Base-by-base conservation (phyloP, 2,329 filamentous ascomycete genomes). In the Clarireedia monteithiana region DNA sequence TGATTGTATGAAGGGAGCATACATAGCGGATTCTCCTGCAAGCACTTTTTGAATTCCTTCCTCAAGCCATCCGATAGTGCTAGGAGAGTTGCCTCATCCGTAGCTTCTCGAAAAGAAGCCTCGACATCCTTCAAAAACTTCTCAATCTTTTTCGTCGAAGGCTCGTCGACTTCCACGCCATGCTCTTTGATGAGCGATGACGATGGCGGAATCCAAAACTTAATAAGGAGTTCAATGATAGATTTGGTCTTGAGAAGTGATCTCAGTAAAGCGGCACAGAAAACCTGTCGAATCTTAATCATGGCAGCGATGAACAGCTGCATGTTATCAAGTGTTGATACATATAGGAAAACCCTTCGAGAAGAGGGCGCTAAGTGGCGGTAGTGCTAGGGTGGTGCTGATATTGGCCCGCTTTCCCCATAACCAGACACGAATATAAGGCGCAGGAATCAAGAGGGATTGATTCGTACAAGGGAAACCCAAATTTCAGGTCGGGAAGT, bases 1-100 rank as follows among this genome's bases (percentile, higher is more conserved):
- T 84, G 78, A 71, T 79, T 85, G 71, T 83, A 86, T 12, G 82
- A 85, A 2, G 83, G 83, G 20, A 86, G 74, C 83, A 85, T 86
- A 67, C 77, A 83, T 58, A 77, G 74, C 59, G 75, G 70, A 64
- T 82, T 77, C 34, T 71, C 73, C 59, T 75, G 68, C 55, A 85
- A 69, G 39, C 76, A 75, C 46, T 80, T 73, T 45, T 75, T 67
- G 63, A 83, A 82, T 67, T 86, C 79, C 38, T 70, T 68, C 68
- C 78, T 81, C 56, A 86, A 68, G 34, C 72, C 72, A 50, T 68
- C 64, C 2, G 79, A 77, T 56, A 85, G 73, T 27, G 68, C 62
- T 49, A 71, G 66, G 24, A 61, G 55, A 23, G 71, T 72, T 60
- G 75, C 70, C 50, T 70, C 74, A 50, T 73, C 72, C 53, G 79